Base-by-base conservation (phyloP, 352 stramenopile genomes). In the Phytophthora fragariae region DNA sequence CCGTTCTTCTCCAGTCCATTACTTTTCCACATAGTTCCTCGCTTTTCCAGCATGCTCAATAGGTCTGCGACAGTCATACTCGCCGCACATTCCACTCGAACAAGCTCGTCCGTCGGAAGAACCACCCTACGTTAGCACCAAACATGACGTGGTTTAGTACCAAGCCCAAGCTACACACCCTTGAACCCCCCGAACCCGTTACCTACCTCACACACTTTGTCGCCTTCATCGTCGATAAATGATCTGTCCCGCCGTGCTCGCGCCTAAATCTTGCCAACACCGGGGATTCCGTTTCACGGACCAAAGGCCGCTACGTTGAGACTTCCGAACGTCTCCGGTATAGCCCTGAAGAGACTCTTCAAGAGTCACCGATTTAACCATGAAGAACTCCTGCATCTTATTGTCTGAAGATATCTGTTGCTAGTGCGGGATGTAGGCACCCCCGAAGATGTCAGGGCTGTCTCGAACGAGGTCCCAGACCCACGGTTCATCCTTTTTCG, bases 381-480 rank as follows among this genome's bases (percentile, higher is more conserved):
- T 35, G 54, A 56, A 17, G 52, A 57, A 15, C 35, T 56, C 9
- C 19, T 63, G 31, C 12, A 14, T 49, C 24, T 47, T 56, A 55
- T 62, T 54, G 41, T 19, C 27, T 54, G 11, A 31, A 17, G 50
- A 4, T 35, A 47, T 31, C 54, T 66, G 19, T 41, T 62, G 35
- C 56, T 66, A 79, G 53, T 65, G 68, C 17, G 85, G 86, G 21
- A 92, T 84, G 58, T 96, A 96, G 61, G 77, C 84, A 62, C 76
- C 88, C 27, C 89, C 89, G 44, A 89, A 95, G 15, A 90, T 70
- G 65, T 96, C 89, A 12, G 82, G 81, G 3, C 81, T 81, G 35
- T 93, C 84, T 62, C 86, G 86, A 17, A 85, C 73, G 35, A 93
- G 68, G 49, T 96, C 88, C 89, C 89, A 96, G 9, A 93, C 75